Evolutionary conservation across 2,329 filamentous ascomycete genomes (phyloP).

Genomic region (Conoideocrella luteorostrata): DNA sequence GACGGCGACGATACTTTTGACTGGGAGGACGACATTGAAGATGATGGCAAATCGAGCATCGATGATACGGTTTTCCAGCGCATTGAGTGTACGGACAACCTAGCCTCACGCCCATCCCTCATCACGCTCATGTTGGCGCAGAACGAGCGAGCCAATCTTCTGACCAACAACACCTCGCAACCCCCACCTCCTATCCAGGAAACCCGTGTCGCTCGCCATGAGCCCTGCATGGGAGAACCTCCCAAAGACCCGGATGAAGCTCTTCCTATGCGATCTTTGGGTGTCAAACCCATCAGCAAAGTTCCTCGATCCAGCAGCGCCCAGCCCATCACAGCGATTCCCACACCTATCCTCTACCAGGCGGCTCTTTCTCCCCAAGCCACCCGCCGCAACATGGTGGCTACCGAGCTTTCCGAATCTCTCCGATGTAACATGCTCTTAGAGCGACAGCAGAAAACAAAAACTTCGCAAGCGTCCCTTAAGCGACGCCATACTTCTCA

Average conservation of each 20-base stretch:
- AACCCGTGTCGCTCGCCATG: constrained; percentile 44
- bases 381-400: constrained; percentile 90
- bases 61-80: constrained; percentile 84
- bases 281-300: constrained; percentile 51
- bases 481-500: constrained; percentile 88
- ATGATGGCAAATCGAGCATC: constrained; percentile 76
- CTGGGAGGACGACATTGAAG: constrained; percentile 64
- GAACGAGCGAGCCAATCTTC: constrained; percentile 61
- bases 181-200: constrained; percentile 63
- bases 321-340: constrained; percentile 73
- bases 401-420: constrained; percentile 88
- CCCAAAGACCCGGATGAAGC: constrained; percentile 57
- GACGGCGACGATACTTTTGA: constrained; percentile 59
- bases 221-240: constrained; percentile 38
- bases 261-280: constrained; percentile 46
- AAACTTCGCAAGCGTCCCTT: constrained; percentile 78
- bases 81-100: constrained; percentile 78
- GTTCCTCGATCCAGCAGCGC: constrained; percentile 59
- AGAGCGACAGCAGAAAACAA: constrained; percentile 92
- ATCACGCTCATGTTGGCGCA: constrained; percentile 84
- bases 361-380: constrained; percentile 84
- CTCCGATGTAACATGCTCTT: constrained; percentile 85
- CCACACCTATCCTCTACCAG: constrained; percentile 58
- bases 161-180: constrained; percentile 63
- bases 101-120: constrained; percentile 79